These are phyloP conservation scores for Trichoderma erinaceum DNA, from an alignment of 495 filamentous ascomycete species.

Conservation along the genomic window DNA sequence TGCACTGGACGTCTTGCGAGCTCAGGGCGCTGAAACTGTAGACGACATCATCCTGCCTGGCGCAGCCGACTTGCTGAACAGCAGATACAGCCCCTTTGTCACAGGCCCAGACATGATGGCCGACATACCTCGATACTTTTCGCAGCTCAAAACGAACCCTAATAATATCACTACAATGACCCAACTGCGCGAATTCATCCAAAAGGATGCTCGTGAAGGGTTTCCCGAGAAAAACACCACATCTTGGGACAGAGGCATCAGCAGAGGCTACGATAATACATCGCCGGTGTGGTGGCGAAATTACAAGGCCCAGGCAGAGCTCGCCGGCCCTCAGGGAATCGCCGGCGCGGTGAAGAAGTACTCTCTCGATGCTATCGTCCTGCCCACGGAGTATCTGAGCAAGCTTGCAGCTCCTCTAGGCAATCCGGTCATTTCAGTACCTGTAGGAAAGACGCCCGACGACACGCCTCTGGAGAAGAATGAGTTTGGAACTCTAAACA, in stretches of 20 bases:
- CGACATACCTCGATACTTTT: neutral
- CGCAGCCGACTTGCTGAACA: neutral
- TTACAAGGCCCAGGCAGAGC: slow-evolving; percentile 20
- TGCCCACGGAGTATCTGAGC: slow-evolving; percentile 28
- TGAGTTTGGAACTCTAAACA: neutral
- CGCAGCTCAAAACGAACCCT: neutral
- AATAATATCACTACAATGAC: neutral
- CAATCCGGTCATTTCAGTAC: slow-evolving; percentile 38
- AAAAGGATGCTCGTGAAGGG: neutral
- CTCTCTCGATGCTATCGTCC: slow-evolving; percentile 38
- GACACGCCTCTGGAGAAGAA: neutral
- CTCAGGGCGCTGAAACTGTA: slow-evolving; percentile 28
- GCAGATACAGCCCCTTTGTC: neutral
- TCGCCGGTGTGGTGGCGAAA: neutral
- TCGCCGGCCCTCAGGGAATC: neutral
- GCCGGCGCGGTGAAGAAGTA: slow-evolving; percentile 28
- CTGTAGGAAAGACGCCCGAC: slow-evolving; percentile 28
- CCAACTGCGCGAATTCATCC: neutral
- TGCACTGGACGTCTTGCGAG: slow-evolving; percentile 26
- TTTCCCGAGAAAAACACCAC: neutral
- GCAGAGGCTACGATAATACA: slow-evolving; percentile 27
- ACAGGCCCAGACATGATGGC: neutral
- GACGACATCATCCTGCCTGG: slow-evolving; percentile 5
- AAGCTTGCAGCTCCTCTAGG: slow-evolving; percentile 26
- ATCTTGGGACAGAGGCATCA: slow-evolving; percentile 24